These are phyloP conservation scores for Sporobolomyces roseus DNA, from an alignment of 768 basidiomycete species.

Conservation along the genomic window DNA sequence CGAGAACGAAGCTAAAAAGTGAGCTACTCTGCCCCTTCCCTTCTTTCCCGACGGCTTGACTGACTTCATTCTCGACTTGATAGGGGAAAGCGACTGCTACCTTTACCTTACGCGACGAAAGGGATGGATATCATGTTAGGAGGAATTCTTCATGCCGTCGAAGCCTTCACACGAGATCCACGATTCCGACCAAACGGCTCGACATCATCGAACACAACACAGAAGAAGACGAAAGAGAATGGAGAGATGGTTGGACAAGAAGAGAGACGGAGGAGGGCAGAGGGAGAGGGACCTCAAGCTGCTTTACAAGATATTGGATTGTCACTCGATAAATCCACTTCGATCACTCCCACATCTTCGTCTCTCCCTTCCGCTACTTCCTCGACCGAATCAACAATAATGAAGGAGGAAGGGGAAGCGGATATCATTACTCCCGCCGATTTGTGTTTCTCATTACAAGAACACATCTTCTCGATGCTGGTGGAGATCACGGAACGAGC, in stretches of 20 bases:
- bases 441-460: slow-evolving; percentile 92
- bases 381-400: background rate
- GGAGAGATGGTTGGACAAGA: slow-evolving; percentile 39
- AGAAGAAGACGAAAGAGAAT: slow-evolving; percentile 14
- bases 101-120: slow-evolving; percentile 91
- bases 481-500: slow-evolving; percentile 98
- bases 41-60: background rate
- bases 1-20: slow-evolving; percentile 92
- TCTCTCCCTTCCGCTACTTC: background rate
- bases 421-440: slow-evolving; percentile 88
- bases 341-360: background rate
- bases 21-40: slow-evolving; percentile 25
- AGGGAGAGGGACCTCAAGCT: slow-evolving; percentile 29
- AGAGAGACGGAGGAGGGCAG: slow-evolving; percentile 30
- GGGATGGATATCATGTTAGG: slow-evolving; percentile 97
- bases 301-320: slow-evolving; percentile 36
- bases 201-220: background rate
- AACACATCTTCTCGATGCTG: slow-evolving; percentile 95
- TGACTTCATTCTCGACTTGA: background rate
- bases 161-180: slow-evolving; percentile 81
- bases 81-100: slow-evolving; percentile 77
- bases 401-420: slow-evolving; percentile 11
- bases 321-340: background rate
- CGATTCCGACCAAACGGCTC: slow-evolving; percentile 58
- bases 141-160: slow-evolving; percentile 82